A percentile compares a stretch with the other conserved stretches of the same genome.
Evolutionary conservation across 495 filamentous ascomycete species (phyloP).

Genomic region (Penicillium goetzii): DNA sequence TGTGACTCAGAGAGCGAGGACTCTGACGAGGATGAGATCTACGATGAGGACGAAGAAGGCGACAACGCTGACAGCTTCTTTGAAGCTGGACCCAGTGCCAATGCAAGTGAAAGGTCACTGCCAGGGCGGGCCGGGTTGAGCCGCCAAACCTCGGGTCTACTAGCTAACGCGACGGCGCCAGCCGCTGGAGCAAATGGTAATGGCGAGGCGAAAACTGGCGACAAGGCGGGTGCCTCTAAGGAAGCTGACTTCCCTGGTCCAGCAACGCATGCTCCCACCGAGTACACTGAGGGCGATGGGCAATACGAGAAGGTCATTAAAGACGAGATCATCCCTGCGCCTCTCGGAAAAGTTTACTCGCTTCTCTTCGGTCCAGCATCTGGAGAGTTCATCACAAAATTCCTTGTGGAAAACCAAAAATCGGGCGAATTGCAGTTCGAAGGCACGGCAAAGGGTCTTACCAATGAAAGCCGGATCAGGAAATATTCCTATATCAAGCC

Average conservation of each 20-base stretch:
- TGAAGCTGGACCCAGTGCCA: conserved; percentile 60
- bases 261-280: conserved; percentile 78
- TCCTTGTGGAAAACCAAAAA: conserved; percentile 85
- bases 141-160: conserved; percentile 70
- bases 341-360: conserved; percentile 89
- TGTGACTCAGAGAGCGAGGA: conserved; percentile 58
- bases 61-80: conserved; percentile 61
- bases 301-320: conserved; percentile 86
- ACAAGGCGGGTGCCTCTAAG: conserved; percentile 59
- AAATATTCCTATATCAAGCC: conserved; percentile 92
- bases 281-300: conserved; percentile 72
- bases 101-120: conserved; percentile 61
- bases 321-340: conserved; percentile 85
- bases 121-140: conserved; percentile 55
- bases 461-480: conserved; percentile 70
- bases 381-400: conserved; percentile 78
- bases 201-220: conserved; percentile 53
- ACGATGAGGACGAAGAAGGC: conserved; percentile 73
- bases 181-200: conserved; percentile 32
- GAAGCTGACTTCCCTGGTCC: conserved; percentile 83
- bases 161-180: conserved; percentile 41
- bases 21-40: conserved; percentile 71
- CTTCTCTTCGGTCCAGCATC: conserved; percentile 83
- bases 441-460: conserved; percentile 78
- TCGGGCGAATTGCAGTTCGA: conserved; percentile 80